These are phyloP conservation scores for Paracoccidioides lutzii DNA, from an alignment of 2,329 filamentous ascomycete species.

Conservation along the genomic window DNA sequence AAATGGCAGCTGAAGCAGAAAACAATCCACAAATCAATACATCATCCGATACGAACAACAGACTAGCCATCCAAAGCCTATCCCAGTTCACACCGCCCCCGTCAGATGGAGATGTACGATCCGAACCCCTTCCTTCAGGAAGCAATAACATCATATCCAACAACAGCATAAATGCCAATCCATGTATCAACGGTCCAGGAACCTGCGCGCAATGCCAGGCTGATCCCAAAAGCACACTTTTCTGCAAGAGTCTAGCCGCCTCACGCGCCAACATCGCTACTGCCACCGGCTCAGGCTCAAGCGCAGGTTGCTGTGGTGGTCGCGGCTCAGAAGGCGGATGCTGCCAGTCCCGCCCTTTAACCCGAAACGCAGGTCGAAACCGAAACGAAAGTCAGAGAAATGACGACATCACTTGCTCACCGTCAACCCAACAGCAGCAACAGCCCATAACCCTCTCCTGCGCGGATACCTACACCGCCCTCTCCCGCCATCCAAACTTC, in stretches of 20 bases:
- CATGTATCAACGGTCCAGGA: slow-evolving; percentile 56
- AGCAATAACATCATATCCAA: slow-evolving; percentile 4
- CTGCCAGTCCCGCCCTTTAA: slow-evolving; percentile 35
- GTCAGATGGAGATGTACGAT: slow-evolving; percentile 45
- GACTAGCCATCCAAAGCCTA: slow-evolving; percentile 35
- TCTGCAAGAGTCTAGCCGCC: slow-evolving; percentile 69
- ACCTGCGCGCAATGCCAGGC: slow-evolving; percentile 66
- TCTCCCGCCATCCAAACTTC: slow-evolving; percentile 65
- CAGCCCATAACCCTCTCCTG: slow-evolving; percentile 51
- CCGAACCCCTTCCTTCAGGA: slow-evolving; percentile 32
- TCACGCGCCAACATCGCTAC: slow-evolving; percentile 30
- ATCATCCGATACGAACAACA: slow-evolving; percentile 28
- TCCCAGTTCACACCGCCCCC: slow-evolving; percentile 41
- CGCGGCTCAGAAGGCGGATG: slow-evolving; percentile 48
- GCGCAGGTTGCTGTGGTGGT: slow-evolving; percentile 48
- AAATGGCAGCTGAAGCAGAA: slow-evolving; percentile 39
- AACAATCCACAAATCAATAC: slow-evolving; percentile 21
- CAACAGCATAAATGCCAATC: slow-evolving; percentile 22
- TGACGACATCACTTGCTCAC: slow-evolving; percentile 1
- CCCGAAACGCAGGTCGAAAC: slow-evolving; percentile 16
- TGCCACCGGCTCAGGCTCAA: slow-evolving; percentile 9
- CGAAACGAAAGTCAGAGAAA: slow-evolving; percentile 3
- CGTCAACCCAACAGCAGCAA: slow-evolving; percentile 6
- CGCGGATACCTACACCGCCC: slow-evolving; percentile 65
- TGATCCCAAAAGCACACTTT: slow-evolving; percentile 67